Evolutionary conservation across 768 basidiomycete genomes (phyloP), one percentile per base, ranked within the genome.

Genomic region (Lactifluus rugatus): DNA sequence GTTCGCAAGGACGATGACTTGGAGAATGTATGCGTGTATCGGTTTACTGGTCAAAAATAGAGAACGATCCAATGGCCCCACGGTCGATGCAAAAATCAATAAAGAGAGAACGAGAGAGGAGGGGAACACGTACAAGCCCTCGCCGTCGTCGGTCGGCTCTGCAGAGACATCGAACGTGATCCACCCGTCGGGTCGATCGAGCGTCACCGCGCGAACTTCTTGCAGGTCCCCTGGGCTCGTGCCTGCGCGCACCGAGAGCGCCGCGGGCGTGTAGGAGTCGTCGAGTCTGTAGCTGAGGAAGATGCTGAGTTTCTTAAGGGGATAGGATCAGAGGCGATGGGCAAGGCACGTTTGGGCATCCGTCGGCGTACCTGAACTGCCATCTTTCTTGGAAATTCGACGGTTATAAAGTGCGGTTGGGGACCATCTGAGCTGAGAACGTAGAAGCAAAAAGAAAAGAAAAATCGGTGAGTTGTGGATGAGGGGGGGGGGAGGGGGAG

Each of bases 261-360:
- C 89, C 0, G 90, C 87, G 0, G 96, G 96, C 0, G 96, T 98
- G 70, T 98, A 99, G 0, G 96, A 98, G 68, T 99, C 96, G 68
- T 98, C 96, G 52, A 81, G 81, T 4, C 79, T 77, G 69, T 83
- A 89, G 66, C 86, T 86, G 39, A 94, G 82, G 69, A 81, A 81
- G 47, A 95, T 81, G 64, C 88, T 88, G 52, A 95, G 75, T 85
- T 94, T 93, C 90, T 94, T n/a, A n/a, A n/a, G n/a, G n/a, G n/a
- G n/a, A n/a, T n/a, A n/a, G n/a, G n/a, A n/a, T n/a, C n/a, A n/a
- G 28, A 2, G 3, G 9, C 3, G 7, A 28, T 3, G 28, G 28
- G 28, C 4, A 7, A 7, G 28, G 28, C 4, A 31, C 28, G 28
- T 31, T 31, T 34, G 3, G 13, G 34, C 34, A 31, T 31, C 31